These are phyloP conservation scores for Rhizopogon vinicolor DNA, from an alignment of 768 basidiomycete genomes.

Conservation along the genomic window DNA sequence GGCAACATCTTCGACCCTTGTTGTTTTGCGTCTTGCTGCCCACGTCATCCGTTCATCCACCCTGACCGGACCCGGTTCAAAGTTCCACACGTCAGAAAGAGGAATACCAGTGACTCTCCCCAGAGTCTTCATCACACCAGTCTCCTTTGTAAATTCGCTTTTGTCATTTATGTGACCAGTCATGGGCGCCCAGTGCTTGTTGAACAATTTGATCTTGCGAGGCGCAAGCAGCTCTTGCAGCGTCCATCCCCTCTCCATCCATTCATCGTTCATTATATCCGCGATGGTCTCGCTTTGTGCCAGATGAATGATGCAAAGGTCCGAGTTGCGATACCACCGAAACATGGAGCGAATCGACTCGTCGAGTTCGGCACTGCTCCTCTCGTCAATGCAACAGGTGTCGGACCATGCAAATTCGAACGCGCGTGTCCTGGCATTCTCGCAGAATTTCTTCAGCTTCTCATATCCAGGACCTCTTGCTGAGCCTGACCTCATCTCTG, in stretches of 20 bases:
- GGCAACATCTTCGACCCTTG: slow-evolving; percentile 10
- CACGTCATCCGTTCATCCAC: slow-evolving; percentile 5
- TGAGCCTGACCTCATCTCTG: background rate
- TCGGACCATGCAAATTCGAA: background rate
- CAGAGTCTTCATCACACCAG: too few species aligned
- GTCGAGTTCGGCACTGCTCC: slow-evolving; percentile 8
- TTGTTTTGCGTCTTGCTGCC: slow-evolving; percentile 13
- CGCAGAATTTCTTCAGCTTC: background rate
- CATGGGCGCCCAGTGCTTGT: background rate
- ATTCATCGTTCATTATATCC: background rate
- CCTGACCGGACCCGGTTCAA: too few species aligned
- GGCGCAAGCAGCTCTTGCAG: slow-evolving; percentile 5
- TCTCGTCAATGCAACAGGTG: slow-evolving; percentile 9
- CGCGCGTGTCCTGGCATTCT: too few species aligned
- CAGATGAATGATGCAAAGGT: slow-evolving; percentile 7
- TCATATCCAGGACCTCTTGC: background rate
- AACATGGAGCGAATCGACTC: slow-evolving; percentile 14
- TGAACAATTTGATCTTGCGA: slow-evolving; percentile 1
- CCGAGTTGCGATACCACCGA: slow-evolving; percentile 8
- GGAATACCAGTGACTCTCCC: too few species aligned
- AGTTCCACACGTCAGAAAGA: too few species aligned
- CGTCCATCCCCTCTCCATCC: slow-evolving; percentile 4
- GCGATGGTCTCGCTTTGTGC: background rate
- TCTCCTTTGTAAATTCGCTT: too few species aligned
- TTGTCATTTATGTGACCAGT: too few species aligned